phyloP scores from a whole-genome alignment of 176 grass and related monocot genomes.

The Alloteropsis semialata region DNA sequence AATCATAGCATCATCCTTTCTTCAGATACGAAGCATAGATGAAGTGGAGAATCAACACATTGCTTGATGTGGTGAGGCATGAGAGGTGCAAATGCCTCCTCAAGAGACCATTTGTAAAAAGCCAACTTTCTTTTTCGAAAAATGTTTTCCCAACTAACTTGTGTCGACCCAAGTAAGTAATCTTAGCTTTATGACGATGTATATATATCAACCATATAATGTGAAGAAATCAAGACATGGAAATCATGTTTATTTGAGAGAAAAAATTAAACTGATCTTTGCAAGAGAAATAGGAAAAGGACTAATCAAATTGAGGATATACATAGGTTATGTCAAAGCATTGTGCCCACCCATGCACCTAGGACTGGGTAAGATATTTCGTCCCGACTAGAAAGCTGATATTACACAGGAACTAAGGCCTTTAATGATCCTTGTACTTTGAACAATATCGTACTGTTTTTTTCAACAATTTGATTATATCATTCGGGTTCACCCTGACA shows the following conservation, averaged over 20 bases:
- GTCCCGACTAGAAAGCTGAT: not conserved
- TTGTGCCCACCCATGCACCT: conserved; percentile 3
- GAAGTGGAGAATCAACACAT: not conserved
- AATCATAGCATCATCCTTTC: not conserved
- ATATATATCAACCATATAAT: not conserved
- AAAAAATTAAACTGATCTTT: not conserved
- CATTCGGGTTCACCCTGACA: too few relatives aligned
- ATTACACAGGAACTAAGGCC: not conserved
- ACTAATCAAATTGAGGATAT: conserved; percentile 13
- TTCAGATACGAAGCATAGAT: not conserved
- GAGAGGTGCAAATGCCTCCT: not conserved
- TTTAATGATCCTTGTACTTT: not conserved
- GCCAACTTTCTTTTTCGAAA: not conserved
- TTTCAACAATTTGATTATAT: too few relatives aligned
- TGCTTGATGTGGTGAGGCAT: not conserved
- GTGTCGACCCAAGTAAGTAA: too few relatives aligned
- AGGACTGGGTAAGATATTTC: not conserved
- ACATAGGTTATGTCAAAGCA: conserved; percentile 28
- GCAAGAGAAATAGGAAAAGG: not conserved
- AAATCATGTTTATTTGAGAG: not conserved
- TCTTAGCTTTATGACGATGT: too few relatives aligned
- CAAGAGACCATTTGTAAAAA: not conserved
- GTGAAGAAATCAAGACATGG: not conserved
- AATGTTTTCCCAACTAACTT: too few relatives aligned
- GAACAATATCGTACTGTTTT: too few relatives aligned